Conservation (phyloP, 2,329 filamentous ascomycete species). For the Cryphonectria parasitica region DNA sequence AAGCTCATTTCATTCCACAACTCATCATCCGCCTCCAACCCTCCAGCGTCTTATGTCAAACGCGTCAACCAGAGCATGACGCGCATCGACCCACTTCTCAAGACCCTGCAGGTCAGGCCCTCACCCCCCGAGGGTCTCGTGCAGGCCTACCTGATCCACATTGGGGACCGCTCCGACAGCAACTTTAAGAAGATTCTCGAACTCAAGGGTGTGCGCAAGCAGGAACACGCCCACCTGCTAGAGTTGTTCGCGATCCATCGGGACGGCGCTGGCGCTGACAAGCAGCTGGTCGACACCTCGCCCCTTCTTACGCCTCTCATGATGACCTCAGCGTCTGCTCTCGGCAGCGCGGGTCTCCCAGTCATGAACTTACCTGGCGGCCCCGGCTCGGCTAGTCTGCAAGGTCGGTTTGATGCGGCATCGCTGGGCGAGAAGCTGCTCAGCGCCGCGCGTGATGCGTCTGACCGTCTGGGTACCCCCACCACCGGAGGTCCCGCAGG, state of each 20-base stretch:
- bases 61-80: constrained; percentile 83
- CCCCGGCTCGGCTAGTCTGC: constrained; percentile 39
- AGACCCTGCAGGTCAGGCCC: constrained; percentile 92
- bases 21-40: constrained; percentile 47
- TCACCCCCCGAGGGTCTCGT: constrained; percentile 92
- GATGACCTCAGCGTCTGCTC: constrained; percentile 45
- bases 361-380: constrained; percentile 44
- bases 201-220: constrained; percentile 86
- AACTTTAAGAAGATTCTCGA: constrained; percentile 98
- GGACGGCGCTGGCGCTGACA: constrained; percentile 71
- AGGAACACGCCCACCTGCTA: constrained; percentile 79
- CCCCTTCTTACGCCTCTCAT: constrained; percentile 72
- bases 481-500: constrained; percentile 38
- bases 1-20: constrained; percentile 70
- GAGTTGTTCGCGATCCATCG: constrained; percentile 84
- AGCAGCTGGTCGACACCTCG: constrained; percentile 71
- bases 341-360: constrained; percentile 39
- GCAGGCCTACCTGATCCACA: constrained; percentile 96
- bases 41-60: constrained; percentile 72
- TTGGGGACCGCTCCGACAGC: constrained; percentile 86
- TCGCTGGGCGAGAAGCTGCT: constrained; percentile 86
- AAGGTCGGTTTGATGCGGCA: constrained; percentile 72
- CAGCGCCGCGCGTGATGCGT: constrained; percentile 82
- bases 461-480: constrained; percentile 73
- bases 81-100: constrained; percentile 89